These are phyloP conservation scores for Aspergillus fijiensis DNA, from an alignment of 2,329 filamentous ascomycete species.

Conservation along the genomic window DNA sequence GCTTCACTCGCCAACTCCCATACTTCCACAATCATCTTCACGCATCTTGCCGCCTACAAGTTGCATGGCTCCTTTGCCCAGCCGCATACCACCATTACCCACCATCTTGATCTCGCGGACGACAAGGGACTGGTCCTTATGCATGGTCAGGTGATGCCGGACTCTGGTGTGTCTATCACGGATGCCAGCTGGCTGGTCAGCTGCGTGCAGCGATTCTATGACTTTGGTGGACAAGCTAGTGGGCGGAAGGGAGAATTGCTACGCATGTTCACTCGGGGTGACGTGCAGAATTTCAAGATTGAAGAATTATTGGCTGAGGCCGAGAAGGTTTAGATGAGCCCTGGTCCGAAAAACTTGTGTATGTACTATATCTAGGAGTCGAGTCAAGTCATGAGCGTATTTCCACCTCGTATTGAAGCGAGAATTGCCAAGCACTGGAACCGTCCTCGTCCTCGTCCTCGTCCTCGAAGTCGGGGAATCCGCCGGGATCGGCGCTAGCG, in stretches of 20 bases:
- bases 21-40: constrained; percentile 82
- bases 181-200: constrained; percentile 89
- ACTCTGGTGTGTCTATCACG: constrained; percentile 71
- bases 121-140: constrained; percentile 80
- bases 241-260: constrained; percentile 68
- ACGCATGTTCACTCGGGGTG: constrained; percentile 78
- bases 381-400: not conserved
- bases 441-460: too few relatives aligned
- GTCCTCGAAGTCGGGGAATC: not conserved
- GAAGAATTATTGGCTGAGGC: constrained; percentile 85
- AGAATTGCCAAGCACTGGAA: not conserved
- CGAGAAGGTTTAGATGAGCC: constrained; percentile 63
- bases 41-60: constrained; percentile 91
- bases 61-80: constrained; percentile 81
- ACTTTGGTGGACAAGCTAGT: constrained; percentile 55
- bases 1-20: constrained; percentile 49
- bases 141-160: constrained; percentile 76
- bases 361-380: not conserved
- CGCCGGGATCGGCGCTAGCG: not conserved
- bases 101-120: constrained; percentile 76
- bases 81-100: constrained; percentile 91
- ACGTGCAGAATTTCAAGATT: constrained; percentile 70
- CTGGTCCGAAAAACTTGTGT: not conserved
- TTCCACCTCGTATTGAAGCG: not conserved
- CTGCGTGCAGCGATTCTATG: constrained; percentile 92